Evolutionary conservation across 2,329 filamentous ascomycete genomes (phyloP), one percentile per base, ranked within the genome.

Genomic region (Leptodontidium sp.): DNA sequence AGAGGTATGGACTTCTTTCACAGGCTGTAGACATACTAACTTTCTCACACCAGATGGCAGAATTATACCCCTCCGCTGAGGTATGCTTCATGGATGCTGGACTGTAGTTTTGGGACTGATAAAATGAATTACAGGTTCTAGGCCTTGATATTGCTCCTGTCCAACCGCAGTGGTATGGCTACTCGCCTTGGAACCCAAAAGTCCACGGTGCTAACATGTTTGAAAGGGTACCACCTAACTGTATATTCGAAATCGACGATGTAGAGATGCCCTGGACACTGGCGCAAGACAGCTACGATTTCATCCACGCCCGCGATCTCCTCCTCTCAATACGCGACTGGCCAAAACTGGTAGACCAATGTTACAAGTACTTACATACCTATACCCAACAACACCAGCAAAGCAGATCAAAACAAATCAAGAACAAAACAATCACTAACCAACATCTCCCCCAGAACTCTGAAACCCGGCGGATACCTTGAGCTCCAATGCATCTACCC

Each of bases 181-280:
- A 61, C 12, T 32, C 38, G 8, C 53, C 53, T 26, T 63, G 21
- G 26, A 26, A 14, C 4, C 7, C 26, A 21, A 52, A 26, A 2
- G 43, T 9, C n/a, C n/a, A 17, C 11, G 2, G 32, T 47, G 21
- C 43, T 66, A 12, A 69, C 47, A 11, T 38, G 35, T 2, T 17
- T 53, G 80, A 79, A n/a, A 72, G 72, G 71, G 71, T 74, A 3
- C 85, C 85, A 26, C 81, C 84, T 14, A 87, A 87, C 70, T 80
- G 85, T 47, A 79, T 79, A 15, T 87, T 87, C 75, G 76, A 85
- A 59, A 79, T 87, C 9, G 84, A 87, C 69, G 85, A 87, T 71
- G 79, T 84, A 12, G 83, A 86, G 73, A 78, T 83, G 68, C 77
- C 81, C 4, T 88, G 85, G 85, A 78, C 83, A 5, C 68, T 66